phyloP scores from a whole-genome alignment of 2,329 filamentous ascomycete genomes.

The Colletotrichum karsti region DNA sequence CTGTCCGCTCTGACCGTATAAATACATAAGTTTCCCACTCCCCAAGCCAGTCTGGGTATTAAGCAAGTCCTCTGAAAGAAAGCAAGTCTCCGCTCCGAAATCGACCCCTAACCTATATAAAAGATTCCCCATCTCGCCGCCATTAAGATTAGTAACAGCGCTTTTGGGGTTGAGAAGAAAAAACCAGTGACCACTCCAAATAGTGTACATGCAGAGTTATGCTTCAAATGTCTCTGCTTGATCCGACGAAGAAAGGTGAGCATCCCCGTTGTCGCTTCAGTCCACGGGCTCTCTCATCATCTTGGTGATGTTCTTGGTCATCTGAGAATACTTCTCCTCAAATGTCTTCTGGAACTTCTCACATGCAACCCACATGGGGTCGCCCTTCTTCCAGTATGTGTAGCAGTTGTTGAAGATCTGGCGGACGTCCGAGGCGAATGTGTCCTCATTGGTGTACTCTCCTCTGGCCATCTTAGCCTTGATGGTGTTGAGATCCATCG shows the following conservation, averaged over 20 bases:
- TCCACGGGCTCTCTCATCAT: slow-evolving; percentile 53
- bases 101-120: background rate
- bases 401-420: slow-evolving; percentile 72
- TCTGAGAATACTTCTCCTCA: slow-evolving; percentile 66
- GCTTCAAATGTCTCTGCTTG: background rate
- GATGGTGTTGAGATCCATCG: slow-evolving; percentile 70
- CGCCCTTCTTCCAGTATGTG: slow-evolving; percentile 66
- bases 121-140: background rate
- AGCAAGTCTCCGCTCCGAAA: background rate
- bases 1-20: background rate
- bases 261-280: slow-evolving; percentile 30
- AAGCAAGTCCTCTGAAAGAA: background rate
- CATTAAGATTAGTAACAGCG: background rate
- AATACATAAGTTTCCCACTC: background rate
- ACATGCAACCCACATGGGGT: slow-evolving; percentile 63
- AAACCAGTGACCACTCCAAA: background rate
- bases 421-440: slow-evolving; percentile 66
- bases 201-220: slow-evolving; percentile 4
- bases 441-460: slow-evolving; percentile 60
- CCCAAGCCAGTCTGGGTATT: slow-evolving; percentile 25
- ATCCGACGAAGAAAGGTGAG: background rate
- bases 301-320: slow-evolving; percentile 68
- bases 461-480: slow-evolving; percentile 65
- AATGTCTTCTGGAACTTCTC: slow-evolving; percentile 66
- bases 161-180: background rate